Base-by-base conservation (phyloP, 2,329 filamentous ascomycete species). In the Aschersonia sp. region DNA sequence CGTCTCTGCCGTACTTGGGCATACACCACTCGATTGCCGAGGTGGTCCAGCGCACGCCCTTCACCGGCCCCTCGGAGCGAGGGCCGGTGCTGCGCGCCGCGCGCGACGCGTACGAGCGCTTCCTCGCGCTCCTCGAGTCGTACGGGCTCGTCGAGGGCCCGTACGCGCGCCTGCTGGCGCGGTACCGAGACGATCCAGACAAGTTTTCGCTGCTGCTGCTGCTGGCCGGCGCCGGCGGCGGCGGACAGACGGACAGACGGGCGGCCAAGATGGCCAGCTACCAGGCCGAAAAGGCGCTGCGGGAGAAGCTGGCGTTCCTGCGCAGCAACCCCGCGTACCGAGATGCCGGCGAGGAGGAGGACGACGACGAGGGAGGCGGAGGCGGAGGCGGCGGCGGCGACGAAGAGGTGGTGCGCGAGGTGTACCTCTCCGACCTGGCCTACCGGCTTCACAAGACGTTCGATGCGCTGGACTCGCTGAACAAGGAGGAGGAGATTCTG, bases 221-320 rank as follows among this genome's bases (percentile, higher is more conserved):
- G 14, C 75, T 79, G 14, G 74, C 74, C 39, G 56, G 32, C 35
- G 8, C 22, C 22, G 22, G 2, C 22, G 22, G 22, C 55, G 37
- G 59, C 59, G 8, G 73, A 77, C 56, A 77, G 4, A 76, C 81
- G 22, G 76, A 79, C 32, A 76, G 83, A 51, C 76, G 92, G 54
- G 82, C 89, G 48, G 79, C 81, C 44, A 98, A 97, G 66, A 94
- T 98, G 55, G 76, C 79, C 43, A 80, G 84, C 51, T 95, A 88
- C 66, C 81, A 79, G 56, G 77, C 85, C 46, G 92, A 97, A 63
- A 95, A 92, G 62, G 80, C 84, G 52, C 66, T 98, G 50, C 88
- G 87, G 64, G 74, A 80, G 54, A 89, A 84, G 62, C 71, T 97
- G n/a, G 85, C 87, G 63, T 62, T 59, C 39, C 63, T 73, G 55